phyloP scores from a whole-genome alignment of 163 green algal genomes.

The Coccomyxa subellipsoidea region DNA sequence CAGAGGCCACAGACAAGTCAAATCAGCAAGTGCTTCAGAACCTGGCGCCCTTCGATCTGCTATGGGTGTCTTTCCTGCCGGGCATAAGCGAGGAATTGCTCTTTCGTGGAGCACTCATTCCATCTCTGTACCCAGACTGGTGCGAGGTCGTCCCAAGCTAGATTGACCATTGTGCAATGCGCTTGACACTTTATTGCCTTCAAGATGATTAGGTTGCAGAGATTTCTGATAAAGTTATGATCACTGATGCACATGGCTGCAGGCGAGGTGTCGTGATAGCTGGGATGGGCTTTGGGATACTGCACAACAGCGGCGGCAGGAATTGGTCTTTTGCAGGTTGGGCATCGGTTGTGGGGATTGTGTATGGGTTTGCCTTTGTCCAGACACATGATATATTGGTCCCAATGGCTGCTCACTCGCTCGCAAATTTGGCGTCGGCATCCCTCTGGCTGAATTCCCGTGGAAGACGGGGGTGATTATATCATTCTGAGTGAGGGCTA shows the following conservation, averaged over 20 bases:
- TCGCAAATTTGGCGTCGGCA: conserved; percentile 70
- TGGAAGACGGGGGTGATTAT: no score
- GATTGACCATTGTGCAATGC: neutral
- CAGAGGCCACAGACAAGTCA: conserved; percentile 53
- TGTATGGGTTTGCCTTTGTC: conserved; percentile 70
- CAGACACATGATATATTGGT: conserved; percentile 62
- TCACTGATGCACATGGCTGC: no score
- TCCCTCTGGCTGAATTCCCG: conserved; percentile 42
- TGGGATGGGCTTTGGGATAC: conserved; percentile 64
- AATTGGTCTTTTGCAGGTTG: conserved; percentile 76
- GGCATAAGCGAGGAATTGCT: conserved; percentile 73
- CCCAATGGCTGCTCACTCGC: conserved; percentile 57
- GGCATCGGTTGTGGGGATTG: conserved; percentile 58
- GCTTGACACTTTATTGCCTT: no score
- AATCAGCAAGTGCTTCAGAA: conserved; percentile 47
- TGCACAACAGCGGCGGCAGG: conserved; percentile 75
- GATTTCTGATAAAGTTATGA: no score
- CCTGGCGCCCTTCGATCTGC: conserved; percentile 53
- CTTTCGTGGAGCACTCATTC: conserved; percentile 76
- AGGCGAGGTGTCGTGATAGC: conserved; percentile 62
- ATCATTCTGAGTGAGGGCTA: no score
- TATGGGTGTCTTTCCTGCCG: conserved; percentile 51
- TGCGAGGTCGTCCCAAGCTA: neutral
- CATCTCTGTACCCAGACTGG: conserved; percentile 69
- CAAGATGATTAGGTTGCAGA: no score